A percentile compares a stretch with the other conserved stretches of the same genome.
Evolutionary conservation across 345 rosid species (phyloP).

Genomic region (Psidium friedrichsthalianum): DNA sequence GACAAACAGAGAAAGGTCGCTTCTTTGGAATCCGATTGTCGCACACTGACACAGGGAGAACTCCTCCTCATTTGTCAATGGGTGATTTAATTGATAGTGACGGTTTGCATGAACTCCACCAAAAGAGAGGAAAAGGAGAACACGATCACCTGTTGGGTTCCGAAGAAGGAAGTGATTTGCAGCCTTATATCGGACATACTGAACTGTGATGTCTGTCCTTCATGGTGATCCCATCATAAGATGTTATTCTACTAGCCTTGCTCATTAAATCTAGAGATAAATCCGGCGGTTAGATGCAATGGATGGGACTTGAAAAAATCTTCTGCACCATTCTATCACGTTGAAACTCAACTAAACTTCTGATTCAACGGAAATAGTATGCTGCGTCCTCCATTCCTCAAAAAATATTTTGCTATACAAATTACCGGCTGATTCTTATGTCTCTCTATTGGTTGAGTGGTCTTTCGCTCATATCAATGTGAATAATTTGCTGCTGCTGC

Average conservation of each 20-base stretch:
- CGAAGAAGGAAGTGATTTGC: neutral
- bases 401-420: neutral
- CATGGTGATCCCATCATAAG: neutral
- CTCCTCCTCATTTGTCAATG: neutral
- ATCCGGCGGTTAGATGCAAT: neutral
- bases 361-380: neutral
- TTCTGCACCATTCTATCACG: neutral
- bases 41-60: constrained; percentile 47
- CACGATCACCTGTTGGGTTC: neutral
- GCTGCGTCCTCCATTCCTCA: neutral
- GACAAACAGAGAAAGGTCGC: constrained; percentile 46
- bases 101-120: neutral
- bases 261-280: neutral
- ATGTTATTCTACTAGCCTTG: neutral
- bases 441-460: neutral
- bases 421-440: neutral
- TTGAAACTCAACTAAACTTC: neutral
- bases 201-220: neutral
- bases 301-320: neutral
- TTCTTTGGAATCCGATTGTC: constrained; percentile 46
- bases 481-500: neutral
- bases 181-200: neutral
- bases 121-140: neutral
- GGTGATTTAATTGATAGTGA: neutral
- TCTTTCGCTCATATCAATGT: neutral